phyloP scores from a whole-genome alignment of 1,139 yeast species.

The Keqinozyma sinolaborantium region DNA sequence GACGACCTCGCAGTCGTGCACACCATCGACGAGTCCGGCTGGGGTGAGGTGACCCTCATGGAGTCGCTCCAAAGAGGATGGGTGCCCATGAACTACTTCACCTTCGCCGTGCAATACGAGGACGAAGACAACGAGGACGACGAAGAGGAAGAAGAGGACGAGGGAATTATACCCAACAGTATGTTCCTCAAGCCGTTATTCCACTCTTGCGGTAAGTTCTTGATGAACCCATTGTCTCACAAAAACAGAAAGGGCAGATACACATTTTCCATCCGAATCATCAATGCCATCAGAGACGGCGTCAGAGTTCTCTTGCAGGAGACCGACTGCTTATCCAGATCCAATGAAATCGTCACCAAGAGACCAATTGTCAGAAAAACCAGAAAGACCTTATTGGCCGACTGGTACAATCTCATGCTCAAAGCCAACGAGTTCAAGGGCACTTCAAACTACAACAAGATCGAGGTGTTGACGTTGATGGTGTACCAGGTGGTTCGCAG shows the following conservation, averaged over 20 bases:
- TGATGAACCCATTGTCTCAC: constrained; percentile 64
- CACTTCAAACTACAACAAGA: constrained; percentile 60
- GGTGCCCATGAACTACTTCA: constrained; percentile 93
- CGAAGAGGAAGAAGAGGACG: constrained; percentile 13
- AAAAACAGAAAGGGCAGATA: constrained; percentile 35
- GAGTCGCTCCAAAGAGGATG: constrained; percentile 81
- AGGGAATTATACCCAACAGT: constrained; percentile 30
- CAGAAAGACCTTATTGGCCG: constrained; percentile 79
- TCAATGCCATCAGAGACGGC: constrained; percentile 69
- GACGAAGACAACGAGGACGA: constrained; percentile 15
- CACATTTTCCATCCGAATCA: constrained; percentile 42
- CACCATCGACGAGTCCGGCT: constrained; percentile 86
- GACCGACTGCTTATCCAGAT: constrained; percentile 82
- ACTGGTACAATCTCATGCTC: constrained; percentile 84
- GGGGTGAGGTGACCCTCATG: constrained; percentile 92
- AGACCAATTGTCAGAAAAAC: constrained; percentile 68
- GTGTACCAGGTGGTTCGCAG: constrained; percentile 72
- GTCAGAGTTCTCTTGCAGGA: constrained; percentile 71
- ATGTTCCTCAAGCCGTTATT: constrained; percentile 59
- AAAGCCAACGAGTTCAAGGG: constrained; percentile 83
- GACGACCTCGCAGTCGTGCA: constrained; percentile 86
- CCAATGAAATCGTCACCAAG: constrained; percentile 71
- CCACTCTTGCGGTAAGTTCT: constrained; percentile 71
- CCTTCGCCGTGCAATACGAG: constrained; percentile 50
- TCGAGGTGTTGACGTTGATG: constrained; percentile 69